Percentiles rank a stretch among this genome's conserved stretches.
These are phyloP conservation scores for Serendipita vermifera DNA, from an alignment of 768 basidiomycete genomes.

Conservation along the genomic window DNA sequence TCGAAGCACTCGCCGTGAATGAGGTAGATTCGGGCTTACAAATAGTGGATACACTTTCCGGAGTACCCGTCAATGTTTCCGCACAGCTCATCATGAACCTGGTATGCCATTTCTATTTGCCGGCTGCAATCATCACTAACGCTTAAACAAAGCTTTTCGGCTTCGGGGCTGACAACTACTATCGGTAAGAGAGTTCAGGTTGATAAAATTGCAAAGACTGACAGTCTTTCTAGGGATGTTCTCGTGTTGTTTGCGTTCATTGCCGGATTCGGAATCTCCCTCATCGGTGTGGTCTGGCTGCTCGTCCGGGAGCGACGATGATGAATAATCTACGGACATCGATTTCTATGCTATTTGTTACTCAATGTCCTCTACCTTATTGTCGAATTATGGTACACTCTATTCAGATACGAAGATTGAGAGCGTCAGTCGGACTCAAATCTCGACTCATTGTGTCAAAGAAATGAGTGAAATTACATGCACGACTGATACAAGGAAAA, in stretches of 20 bases:
- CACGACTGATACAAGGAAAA: too few species aligned
- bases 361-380: too few species aligned
- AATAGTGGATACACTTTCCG: conserved; percentile 65
- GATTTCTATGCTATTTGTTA: too few species aligned
- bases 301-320: conserved; percentile 64
- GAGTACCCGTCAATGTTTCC: conserved; percentile 70
- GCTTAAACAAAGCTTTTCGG: conserved; percentile 57
- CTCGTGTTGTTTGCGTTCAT: conserved; percentile 79
- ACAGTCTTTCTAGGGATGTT: conserved; percentile 38
- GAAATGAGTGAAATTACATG: too few species aligned
- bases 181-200: conserved; percentile 36
- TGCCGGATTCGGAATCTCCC: conserved; percentile 55
- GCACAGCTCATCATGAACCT: conserved; percentile 77
- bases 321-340: conserved; percentile 6
- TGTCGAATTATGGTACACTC: too few species aligned
- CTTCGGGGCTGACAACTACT: conserved; percentile 69
- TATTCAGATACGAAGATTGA: too few species aligned
- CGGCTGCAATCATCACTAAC: not conserved
- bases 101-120: conserved; percentile 25
- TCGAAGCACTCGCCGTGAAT: conserved; percentile 84
- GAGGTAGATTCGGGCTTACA: conserved; percentile 81
- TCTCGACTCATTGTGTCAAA: too few species aligned
- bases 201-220: not conserved
- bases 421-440: too few species aligned
- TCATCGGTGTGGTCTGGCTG: conserved; percentile 68